Evolutionary conservation across 208 protist species (phyloP), one percentile per base, ranked within the genome.

Genomic region (Endotrypanum monterogeii): DNA sequence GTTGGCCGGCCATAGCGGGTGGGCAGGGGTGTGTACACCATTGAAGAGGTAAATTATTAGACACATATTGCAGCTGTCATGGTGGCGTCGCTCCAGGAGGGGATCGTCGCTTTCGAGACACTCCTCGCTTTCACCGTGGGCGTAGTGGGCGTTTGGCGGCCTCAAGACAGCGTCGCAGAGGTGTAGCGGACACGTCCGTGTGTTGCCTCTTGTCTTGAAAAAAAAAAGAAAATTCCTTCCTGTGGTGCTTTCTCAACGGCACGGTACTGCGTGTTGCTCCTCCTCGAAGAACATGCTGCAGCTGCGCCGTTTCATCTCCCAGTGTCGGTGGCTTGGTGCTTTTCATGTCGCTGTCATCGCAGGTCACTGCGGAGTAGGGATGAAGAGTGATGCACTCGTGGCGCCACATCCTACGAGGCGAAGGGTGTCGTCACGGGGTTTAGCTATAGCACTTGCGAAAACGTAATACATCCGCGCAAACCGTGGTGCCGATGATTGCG

Each of bases 91-190:
- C n/a, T n/a, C n/a, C 62, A 71, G 16, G 74, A 68, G 30, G 74
- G 74, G 74, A 56, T 73, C 37, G 69, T 79, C 52, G 68, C 74
- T 52, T 79, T 79, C 25, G 63, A 68, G 41, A 79, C 74, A 8
- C 54, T 79, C 7, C 56, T 74, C 12, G 68, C 68, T 20, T 74
- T 79, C 67, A 35, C 60, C 41, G 58, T 32, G 14, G 68, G 73
- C 32, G 74, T 54, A n/a, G 68, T 56, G 44, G 67, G 58, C 67
- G 74, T 79, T 67, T 79, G 67, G 74, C 68, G 68, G 16, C 74
- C 74, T 37, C 67, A 62, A 39, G 7, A 39, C 74, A 79, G 67
- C 51, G 67, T 61, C n/a, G 46, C 74, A 7, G 23, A 69, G 28
- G 50, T 65, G 7, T 52, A 56, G 30, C 60, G 74, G 1, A 56